phyloP scores from a whole-genome alignment of 306 rosid species.

The Begonia fuchsioides region DNA sequence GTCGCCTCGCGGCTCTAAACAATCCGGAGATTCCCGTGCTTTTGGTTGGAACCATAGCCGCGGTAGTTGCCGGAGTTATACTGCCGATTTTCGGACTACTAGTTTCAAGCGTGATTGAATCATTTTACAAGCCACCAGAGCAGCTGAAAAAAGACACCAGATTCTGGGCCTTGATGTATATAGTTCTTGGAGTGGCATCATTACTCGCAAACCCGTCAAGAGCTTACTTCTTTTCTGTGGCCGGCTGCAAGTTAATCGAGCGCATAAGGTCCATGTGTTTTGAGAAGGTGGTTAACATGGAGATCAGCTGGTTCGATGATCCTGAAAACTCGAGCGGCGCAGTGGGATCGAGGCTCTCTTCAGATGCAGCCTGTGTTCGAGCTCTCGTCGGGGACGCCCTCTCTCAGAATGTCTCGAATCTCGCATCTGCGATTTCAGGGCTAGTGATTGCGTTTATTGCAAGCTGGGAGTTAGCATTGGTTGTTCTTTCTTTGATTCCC shows the following conservation, averaged over 20 bases:
- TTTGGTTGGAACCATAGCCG: constrained; percentile 45
- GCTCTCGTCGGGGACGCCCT: constrained; percentile 69
- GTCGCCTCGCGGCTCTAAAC: constrained; percentile 72
- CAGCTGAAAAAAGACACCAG: constrained; percentile 45
- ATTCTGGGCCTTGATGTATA: constrained; percentile 61
- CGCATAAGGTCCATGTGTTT: constrained; percentile 60
- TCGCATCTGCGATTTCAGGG: constrained; percentile 50
- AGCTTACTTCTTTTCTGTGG: constrained; percentile 51
- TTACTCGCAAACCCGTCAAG: constrained; percentile 30
- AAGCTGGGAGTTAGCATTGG: constrained; percentile 54
- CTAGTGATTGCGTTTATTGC: constrained; percentile 56
- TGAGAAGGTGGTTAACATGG: constrained; percentile 65
- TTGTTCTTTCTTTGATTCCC: constrained; percentile 54
- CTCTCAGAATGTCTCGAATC: constrained; percentile 39
- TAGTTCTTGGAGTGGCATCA: constrained; percentile 36
- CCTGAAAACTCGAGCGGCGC: constrained; percentile 68
- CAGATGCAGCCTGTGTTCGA: constrained; percentile 70
- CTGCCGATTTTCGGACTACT: constrained; percentile 52
- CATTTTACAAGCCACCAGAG: constrained; percentile 40
- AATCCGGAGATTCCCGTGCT: constrained; percentile 81
- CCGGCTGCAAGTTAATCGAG: constrained; percentile 64
- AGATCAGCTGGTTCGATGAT: constrained; percentile 80
- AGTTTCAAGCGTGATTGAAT: constrained; percentile 46
- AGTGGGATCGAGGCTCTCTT: constrained; percentile 71
- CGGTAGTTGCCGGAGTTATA: constrained; percentile 38